A percentile compares a stretch with the other conserved stretches of the same genome.
Conservation (phyloP, 2,329 filamentous ascomycete species). For the Fusarium siculi region DNA sequence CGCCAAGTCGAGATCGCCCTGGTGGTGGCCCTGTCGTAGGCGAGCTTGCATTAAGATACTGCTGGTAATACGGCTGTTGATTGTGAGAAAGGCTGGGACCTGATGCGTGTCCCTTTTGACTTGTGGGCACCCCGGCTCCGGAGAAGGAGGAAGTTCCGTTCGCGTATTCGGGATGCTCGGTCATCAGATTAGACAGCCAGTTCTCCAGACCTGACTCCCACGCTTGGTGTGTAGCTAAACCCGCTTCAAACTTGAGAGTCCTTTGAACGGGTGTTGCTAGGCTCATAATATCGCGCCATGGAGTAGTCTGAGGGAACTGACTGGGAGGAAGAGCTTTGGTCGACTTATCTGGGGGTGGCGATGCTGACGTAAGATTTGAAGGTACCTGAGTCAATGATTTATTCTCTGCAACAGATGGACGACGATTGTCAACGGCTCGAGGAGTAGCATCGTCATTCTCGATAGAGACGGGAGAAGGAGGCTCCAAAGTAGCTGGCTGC, state of each 20-base stretch:
- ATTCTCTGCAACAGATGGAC: slow-evolving; percentile 54
- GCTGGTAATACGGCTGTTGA: slow-evolving; percentile 65
- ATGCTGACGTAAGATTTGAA: slow-evolving; percentile 50
- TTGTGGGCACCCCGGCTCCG: slow-evolving; percentile 21
- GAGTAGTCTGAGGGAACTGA: slow-evolving; percentile 53
- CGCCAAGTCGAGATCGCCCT: slow-evolving; percentile 51
- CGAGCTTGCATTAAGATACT: slow-evolving; percentile 61
- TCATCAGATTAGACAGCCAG: slow-evolving; percentile 63
- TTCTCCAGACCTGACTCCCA: slow-evolving; percentile 79
- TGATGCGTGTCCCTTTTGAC: slow-evolving; percentile 33
- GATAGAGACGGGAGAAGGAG: slow-evolving; percentile 57
- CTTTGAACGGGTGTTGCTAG: slow-evolving; percentile 74
- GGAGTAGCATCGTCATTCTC: slow-evolving; percentile 46
- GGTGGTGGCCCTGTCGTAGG: slow-evolving; percentile 43
- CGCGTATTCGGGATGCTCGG: slow-evolving; percentile 60
- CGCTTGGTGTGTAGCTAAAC: slow-evolving; percentile 74
- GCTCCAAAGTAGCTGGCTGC: slow-evolving; percentile 47
- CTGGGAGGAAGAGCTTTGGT: slow-evolving; percentile 22
- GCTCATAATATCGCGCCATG: slow-evolving; percentile 82
- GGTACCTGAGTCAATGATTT: slow-evolving; percentile 52
- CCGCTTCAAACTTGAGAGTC: slow-evolving; percentile 78
- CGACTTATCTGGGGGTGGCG: slow-evolving; percentile 49
- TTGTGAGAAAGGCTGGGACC: slow-evolving; percentile 40
- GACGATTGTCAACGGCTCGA: slow-evolving; percentile 40
- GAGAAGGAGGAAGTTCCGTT: slow-evolving; percentile 49